Evolutionary conservation across 2,329 filamentous ascomycete genomes (phyloP).

Genomic region (Penicillium sp.): DNA sequence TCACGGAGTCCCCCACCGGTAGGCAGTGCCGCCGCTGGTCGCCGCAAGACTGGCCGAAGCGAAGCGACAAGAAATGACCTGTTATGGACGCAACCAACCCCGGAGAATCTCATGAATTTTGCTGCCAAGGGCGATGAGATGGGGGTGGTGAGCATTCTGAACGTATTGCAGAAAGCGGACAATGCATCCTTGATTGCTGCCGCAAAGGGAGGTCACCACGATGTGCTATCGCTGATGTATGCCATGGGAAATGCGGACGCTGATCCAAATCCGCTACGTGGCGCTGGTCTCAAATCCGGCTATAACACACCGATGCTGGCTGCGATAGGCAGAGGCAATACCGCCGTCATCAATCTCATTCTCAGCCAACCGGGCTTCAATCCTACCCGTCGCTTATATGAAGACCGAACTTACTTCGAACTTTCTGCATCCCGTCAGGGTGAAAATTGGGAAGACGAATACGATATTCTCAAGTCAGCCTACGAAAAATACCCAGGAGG

Average conservation of each 20-base stretch:
- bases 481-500: slow-evolving; percentile 40
- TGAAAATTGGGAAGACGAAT: slow-evolving; percentile 87
- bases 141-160: slow-evolving; percentile 51
- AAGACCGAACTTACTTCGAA: slow-evolving; percentile 81
- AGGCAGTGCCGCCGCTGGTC: slow-evolving; percentile 25
- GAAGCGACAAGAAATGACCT: slow-evolving; percentile 52
- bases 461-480: slow-evolving; percentile 72
- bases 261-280: slow-evolving; percentile 66
- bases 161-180: slow-evolving; percentile 61
- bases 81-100: slow-evolving; percentile 52
- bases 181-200: slow-evolving; percentile 87
- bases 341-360: slow-evolving; percentile 79
- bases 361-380: slow-evolving; percentile 78
- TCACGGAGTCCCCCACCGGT: slow-evolving; percentile 44
- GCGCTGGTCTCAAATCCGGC: slow-evolving; percentile 58
- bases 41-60: slow-evolving; percentile 49
- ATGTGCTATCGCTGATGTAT: slow-evolving; percentile 76
- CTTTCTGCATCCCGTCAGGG: slow-evolving; percentile 80
- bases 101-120: slow-evolving; percentile 50
- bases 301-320: slow-evolving; percentile 90
- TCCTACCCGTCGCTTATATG: slow-evolving; percentile 70
- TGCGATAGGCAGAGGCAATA: slow-evolving; percentile 84
- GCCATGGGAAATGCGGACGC: slow-evolving; percentile 66
- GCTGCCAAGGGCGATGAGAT: slow-evolving; percentile 52
- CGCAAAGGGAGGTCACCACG: slow-evolving; percentile 85